phyloP scores from a whole-genome alignment of 1,284 basidiomycete genomes.

The Irpex sp. region DNA sequence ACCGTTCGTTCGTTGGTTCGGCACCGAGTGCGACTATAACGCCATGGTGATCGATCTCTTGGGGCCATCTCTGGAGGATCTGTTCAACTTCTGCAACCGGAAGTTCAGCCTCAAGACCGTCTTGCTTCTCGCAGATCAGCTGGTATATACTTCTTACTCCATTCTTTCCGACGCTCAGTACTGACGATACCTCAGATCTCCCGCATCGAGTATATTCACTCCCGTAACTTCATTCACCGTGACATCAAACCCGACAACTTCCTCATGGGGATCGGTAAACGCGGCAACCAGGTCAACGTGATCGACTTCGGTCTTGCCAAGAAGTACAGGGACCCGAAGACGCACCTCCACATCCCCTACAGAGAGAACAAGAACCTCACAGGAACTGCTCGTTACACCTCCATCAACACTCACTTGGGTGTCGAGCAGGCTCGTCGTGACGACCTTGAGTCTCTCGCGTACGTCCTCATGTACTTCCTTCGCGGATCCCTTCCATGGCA shows the following conservation, averaged over 20 bases:
- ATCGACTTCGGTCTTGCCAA: slow-evolving; percentile 99
- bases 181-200: slow-evolving; percentile 67
- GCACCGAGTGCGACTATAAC: slow-evolving; percentile 99
- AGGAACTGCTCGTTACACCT: slow-evolving; percentile 98
- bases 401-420: slow-evolving; percentile 98
- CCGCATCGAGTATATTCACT: slow-evolving; percentile 98
- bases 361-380: slow-evolving; percentile 99
- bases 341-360: slow-evolving; percentile 98
- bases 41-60: slow-evolving; percentile 99
- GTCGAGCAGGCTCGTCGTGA: slow-evolving; percentile 96
- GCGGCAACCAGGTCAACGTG: slow-evolving; percentile 98
- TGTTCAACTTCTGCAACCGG: slow-evolving; percentile 99
- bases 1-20: slow-evolving; percentile 97
- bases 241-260: slow-evolving; percentile 99
- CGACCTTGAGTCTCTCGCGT: slow-evolving; percentile 94
- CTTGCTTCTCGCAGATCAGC: slow-evolving; percentile 93
- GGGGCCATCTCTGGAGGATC: slow-evolving; percentile 95
- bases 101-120: slow-evolving; percentile 98
- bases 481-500: slow-evolving; percentile 97
- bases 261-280: slow-evolving; percentile 99
- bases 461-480: slow-evolving; percentile 98
- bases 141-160: slow-evolving; percentile 52
- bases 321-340: slow-evolving; percentile 99
- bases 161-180: slow-evolving; percentile 7
- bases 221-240: slow-evolving; percentile 99